Evolutionary conservation across 257 asterid genomes (phyloP).

Genomic region (Rehmannia glutinosa): DNA sequence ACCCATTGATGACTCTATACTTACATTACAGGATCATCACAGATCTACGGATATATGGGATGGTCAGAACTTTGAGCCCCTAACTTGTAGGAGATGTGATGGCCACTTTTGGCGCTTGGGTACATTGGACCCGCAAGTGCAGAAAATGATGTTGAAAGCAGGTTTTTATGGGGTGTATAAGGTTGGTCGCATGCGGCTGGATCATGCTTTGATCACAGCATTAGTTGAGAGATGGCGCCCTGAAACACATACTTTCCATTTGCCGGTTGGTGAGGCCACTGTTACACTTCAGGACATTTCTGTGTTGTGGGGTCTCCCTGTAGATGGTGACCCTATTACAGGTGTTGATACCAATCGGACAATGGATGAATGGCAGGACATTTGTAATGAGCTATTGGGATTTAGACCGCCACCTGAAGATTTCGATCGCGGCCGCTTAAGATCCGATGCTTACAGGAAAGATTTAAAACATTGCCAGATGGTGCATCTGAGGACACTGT

Average conservation of each 20-base stretch:
- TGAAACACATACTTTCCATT: conserved; percentile 80
- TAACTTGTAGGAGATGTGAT: conserved; percentile 72
- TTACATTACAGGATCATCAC: conserved; percentile 69
- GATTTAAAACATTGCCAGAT: conserved; percentile 50
- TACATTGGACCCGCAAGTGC: conserved; percentile 58
- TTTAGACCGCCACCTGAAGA: conserved; percentile 62
- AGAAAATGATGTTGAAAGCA: conserved; percentile 56
- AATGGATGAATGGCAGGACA: conserved; percentile 72
- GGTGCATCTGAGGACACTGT: conserved; percentile 59
- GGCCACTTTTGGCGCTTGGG: conserved; percentile 92
- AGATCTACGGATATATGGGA: conserved; percentile 72
- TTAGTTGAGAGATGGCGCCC: conserved; percentile 86
- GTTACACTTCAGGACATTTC: conserved; percentile 70
- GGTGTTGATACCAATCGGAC: conserved; percentile 77
- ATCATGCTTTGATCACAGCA: conserved; percentile 76
- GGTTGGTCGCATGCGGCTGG: conserved; percentile 75
- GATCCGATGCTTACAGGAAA: conserved; percentile 62
- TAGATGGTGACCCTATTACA: conserved; percentile 68
- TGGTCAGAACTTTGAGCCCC: conserved; percentile 73
- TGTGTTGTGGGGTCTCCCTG: conserved; percentile 73
- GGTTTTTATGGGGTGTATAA: conserved; percentile 79
- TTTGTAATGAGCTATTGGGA: conserved; percentile 66
- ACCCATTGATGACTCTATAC: conserved; percentile 63
- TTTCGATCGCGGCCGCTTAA: conserved; percentile 72
- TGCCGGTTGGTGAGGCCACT: conserved; percentile 75